A percentile compares a stretch with the other conserved stretches of the same genome.
These are phyloP conservation scores for Fusarium aywerte DNA, from an alignment of 2,329 filamentous ascomycete species.

Conservation along the genomic window DNA sequence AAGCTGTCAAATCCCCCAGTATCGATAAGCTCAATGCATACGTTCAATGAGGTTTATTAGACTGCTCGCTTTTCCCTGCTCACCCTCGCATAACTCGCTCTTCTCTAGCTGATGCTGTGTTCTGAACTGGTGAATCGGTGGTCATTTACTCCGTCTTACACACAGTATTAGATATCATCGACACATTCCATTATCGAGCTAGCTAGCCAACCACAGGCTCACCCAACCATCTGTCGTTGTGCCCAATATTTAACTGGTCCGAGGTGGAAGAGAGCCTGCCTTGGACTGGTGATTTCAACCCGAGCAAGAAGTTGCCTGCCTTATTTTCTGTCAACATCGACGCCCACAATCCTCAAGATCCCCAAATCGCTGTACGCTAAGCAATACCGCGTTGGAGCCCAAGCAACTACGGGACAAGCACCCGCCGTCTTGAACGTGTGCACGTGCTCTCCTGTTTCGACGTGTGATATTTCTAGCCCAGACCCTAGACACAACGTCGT, in stretches of 20 bases:
- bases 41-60: neutral
- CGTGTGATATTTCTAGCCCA: slow-evolving; percentile 75
- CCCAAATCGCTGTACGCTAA: slow-evolving; percentile 79
- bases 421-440: slow-evolving; percentile 76
- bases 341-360: slow-evolving; percentile 74
- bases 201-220: neutral
- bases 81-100: neutral
- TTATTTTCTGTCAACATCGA: slow-evolving; percentile 60
- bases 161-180: slow-evolving; percentile 3
- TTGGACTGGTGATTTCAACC: neutral
- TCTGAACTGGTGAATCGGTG: slow-evolving; percentile 18
- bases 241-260: neutral
- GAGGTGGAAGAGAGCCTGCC: neutral
- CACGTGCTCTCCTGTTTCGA: slow-evolving; percentile 78
- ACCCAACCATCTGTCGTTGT: neutral
- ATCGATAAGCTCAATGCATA: neutral
- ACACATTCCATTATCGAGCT: neutral
- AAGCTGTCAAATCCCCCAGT: neutral
- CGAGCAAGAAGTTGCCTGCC: neutral
- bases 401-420: slow-evolving; percentile 74
- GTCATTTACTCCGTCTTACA: slow-evolving; percentile 44
- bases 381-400: slow-evolving; percentile 80
- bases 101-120: neutral
- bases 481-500: slow-evolving; percentile 53
- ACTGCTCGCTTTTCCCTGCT: neutral